Conservation (phyloP, 2,329 filamentous ascomycete species). For the Trichoderma sp. region DNA sequence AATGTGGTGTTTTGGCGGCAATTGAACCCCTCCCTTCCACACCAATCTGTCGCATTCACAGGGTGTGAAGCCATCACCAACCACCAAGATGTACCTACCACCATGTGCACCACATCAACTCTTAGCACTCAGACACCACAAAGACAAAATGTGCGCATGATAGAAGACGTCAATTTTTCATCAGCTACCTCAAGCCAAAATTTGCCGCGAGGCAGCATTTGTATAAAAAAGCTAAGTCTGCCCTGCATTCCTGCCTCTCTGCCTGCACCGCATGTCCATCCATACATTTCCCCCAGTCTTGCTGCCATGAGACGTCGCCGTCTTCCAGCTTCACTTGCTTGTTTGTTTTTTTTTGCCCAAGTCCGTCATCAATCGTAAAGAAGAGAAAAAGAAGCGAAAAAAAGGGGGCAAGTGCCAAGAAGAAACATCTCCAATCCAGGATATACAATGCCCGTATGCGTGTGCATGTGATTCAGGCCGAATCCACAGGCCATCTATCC, state of each 20-base stretch:
- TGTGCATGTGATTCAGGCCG: background rate
- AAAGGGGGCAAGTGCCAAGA: background rate
- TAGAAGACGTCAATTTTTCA: background rate
- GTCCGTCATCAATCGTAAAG: conserved; percentile 24
- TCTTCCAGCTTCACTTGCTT: background rate
- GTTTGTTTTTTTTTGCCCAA: background rate
- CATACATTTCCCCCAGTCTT: background rate
- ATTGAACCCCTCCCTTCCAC: background rate
- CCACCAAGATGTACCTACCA: background rate
- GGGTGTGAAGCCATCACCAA: conserved; percentile 7
- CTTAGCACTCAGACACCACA: background rate
- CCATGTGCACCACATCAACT: background rate
- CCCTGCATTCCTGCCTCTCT: conserved; percentile 2
- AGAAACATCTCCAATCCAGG: conserved; percentile 5
- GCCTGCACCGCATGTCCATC: background rate
- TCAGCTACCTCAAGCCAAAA: conserved; percentile 31
- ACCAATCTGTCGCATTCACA: background rate
- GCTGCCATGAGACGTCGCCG: conserved; percentile 9
- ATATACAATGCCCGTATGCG: background rate
- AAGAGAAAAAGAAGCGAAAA: background rate
- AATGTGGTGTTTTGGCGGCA: background rate
- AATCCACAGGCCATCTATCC: background rate
- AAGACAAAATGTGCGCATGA: background rate
- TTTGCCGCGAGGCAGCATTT: conserved; percentile 53
- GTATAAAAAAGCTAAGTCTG: conserved; percentile 35